Evolutionary conservation across 257 asterid species (phyloP), one percentile per base, ranked within the genome.

Genomic region (Nicotiana attenuata): DNA sequence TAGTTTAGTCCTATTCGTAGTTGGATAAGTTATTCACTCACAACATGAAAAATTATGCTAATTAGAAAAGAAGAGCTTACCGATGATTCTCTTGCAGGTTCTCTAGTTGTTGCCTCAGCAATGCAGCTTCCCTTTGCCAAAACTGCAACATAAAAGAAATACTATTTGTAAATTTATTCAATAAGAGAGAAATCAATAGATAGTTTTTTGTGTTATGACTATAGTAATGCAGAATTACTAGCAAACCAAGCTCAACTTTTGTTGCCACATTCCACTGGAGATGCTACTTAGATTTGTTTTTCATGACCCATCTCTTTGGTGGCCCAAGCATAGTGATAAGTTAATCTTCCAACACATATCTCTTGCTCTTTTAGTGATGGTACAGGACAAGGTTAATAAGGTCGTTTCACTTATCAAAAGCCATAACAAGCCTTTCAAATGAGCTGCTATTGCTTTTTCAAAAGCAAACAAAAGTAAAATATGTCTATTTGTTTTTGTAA

Each of bases 91-190:
- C 87, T 86, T 91, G 96, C 90, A 92, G 85, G 82, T 82, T 88
- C 75, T 91, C 90, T 82, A 92, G 83, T 86, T 91, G 94, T 83
- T 90, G 93, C 83, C 89, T 83, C 86, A 92, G 81, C 86, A 83
- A 71, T 77, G 86, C 91, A 16, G 88, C 96, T 88, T 92, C 97
- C 82, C 86, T 84, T 82, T 91, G 92, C 97, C 96, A 92, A 84
- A 89, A 89, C 97, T 92, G 91, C 67, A 65, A 82, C 59, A 78
- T 61, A 79, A 73, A 41, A 78, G 50, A 41, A 8, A 9, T 41
- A 41, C 11, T 38, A 9, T 41, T 41, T 41, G 50, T 41, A 41
- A 38, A 38, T 7, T 41, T 41, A 10, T 41, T 73, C 78, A 73
- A 69, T 47, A 45, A 22, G 24, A 45, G 14, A 45, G 35, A 20